Evolutionary conservation across 805 yeast genomes (phyloP), one percentile per base, ranked within the genome.

Genomic region (Lachancea thermotolerans): DNA sequence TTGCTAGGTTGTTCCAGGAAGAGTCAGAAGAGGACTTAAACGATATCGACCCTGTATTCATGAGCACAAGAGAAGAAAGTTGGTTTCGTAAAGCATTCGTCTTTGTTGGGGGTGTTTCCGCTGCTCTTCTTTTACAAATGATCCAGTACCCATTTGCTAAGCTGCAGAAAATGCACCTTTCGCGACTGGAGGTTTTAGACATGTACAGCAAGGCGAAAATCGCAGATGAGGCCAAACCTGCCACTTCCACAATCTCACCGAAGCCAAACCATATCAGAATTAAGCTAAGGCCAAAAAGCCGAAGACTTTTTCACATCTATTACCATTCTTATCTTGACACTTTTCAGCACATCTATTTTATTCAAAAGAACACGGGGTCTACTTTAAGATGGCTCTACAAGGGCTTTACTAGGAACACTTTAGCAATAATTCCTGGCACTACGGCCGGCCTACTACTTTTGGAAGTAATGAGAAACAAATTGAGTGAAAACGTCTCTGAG

Each of bases 131-230:
- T 0, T 68, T 90, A 16, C 79, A 90, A 49, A 73, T 81, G 3
- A 81, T 90, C 4, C 96, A 88, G 55, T 88, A 82, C 53, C 98
- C 98, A 0, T 69, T 91, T 30, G 70, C 79, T 18, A 86, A 85
- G 60, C 66, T 90, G 33, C 97, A 91, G 56, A 81, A 79, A 52
- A 70, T 90, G 27, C 95, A 90, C 62, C 68, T 85, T 35, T 75
- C 88, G 30, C 72, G 95, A 49, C 68, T 89, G 16, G 96, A 88
- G 62, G 84, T 91, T 0, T 72, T 85, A 46, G 95, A 87, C 59
- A 74, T 82, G 27, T 75, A 72, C 52, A 74, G 36, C 44, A 49
- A 49, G 35, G 44, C 54, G 10, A 30, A 30, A 30, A 11, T 6
- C 6, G 4, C 27, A n/a, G 14, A 16, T 10, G 39, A 21, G 15